Percentiles rank a stretch among this genome's conserved stretches.
Evolutionary conservation across 2,329 filamentous ascomycete species (phyloP).

Genomic region (Magnaporthiopsis incrustans): DNA sequence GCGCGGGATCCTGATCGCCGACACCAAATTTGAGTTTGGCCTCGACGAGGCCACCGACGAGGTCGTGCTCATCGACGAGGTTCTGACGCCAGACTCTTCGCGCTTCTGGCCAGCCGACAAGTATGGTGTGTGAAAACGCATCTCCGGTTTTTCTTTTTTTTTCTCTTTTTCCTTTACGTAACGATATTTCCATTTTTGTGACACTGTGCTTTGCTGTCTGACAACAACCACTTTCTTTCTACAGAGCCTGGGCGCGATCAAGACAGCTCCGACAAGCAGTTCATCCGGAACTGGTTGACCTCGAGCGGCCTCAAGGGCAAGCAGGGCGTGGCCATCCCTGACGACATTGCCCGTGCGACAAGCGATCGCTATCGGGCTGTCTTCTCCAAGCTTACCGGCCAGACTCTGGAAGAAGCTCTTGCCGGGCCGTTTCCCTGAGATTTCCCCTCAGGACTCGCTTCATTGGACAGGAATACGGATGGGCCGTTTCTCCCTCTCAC

Average conservation of each 20-base stretch:
- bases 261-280: constrained; percentile 85
- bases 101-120: constrained; percentile 76
- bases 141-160: background rate
- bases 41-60: constrained; percentile 56
- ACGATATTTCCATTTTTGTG: background rate
- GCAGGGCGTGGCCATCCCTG: constrained; percentile 62
- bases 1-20: constrained; percentile 63
- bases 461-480: no score
- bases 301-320: constrained; percentile 66
- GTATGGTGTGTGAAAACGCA: constrained; percentile 33
- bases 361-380: constrained; percentile 68
- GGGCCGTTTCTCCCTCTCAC: no score
- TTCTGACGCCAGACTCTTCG: constrained; percentile 67
- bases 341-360: constrained; percentile 62
- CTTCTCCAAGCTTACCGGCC: constrained; percentile 60
- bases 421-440: constrained; percentile 12
- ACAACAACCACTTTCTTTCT: background rate
- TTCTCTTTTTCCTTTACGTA: background rate
- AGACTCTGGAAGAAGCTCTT: constrained; percentile 30
- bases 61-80: constrained; percentile 74
- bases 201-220: background rate
- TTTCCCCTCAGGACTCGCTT: background rate
- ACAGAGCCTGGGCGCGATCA: constrained; percentile 60
- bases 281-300: constrained; percentile 74
- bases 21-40: constrained; percentile 57